Conservation (phyloP, 805 yeast species). For the Zygotorulaspora chibaensis region DNA sequence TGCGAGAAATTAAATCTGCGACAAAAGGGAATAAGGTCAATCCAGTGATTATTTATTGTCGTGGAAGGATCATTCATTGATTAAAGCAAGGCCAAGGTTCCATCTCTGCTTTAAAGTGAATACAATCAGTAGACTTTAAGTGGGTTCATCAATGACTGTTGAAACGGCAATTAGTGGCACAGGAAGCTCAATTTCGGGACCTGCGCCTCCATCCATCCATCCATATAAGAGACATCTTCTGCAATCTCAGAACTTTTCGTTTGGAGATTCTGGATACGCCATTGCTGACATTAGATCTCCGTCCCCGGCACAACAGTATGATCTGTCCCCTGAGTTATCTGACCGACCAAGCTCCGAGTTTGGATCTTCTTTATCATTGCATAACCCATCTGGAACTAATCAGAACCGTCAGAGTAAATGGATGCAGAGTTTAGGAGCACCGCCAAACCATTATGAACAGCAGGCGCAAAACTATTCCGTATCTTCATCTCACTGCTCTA, state of each 20-base stretch:
- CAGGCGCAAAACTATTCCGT: neutral
- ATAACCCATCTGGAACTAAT: constrained; percentile 9
- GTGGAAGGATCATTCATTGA: no score
- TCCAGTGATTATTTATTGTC: no score
- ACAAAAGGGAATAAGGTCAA: no score
- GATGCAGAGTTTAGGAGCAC: constrained; percentile 9
- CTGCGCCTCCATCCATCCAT: constrained; percentile 8
- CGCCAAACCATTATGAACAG: constrained; percentile 4
- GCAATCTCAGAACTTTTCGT: constrained; percentile 7
- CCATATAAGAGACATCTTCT: constrained; percentile 17
- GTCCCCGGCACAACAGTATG: neutral
- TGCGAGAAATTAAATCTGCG: neutral
- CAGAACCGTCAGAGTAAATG: constrained; percentile 8
- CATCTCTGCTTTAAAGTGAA: no score
- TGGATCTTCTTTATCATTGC: constrained; percentile 9
- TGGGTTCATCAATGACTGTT: constrained; percentile 1
- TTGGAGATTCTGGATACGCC: constrained; percentile 2
- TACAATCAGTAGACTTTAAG: neutral
- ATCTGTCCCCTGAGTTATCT: constrained; percentile 2
- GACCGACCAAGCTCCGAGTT: constrained; percentile 6
- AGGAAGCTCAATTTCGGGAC: neutral
- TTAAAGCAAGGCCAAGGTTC: no score
- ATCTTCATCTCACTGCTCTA: constrained; percentile 4
- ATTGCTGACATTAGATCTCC: neutral
- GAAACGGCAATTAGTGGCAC: neutral